Conservation (phyloP, 2,329 filamentous ascomycete genomes). For the Dactylellina drechsleri region DNA sequence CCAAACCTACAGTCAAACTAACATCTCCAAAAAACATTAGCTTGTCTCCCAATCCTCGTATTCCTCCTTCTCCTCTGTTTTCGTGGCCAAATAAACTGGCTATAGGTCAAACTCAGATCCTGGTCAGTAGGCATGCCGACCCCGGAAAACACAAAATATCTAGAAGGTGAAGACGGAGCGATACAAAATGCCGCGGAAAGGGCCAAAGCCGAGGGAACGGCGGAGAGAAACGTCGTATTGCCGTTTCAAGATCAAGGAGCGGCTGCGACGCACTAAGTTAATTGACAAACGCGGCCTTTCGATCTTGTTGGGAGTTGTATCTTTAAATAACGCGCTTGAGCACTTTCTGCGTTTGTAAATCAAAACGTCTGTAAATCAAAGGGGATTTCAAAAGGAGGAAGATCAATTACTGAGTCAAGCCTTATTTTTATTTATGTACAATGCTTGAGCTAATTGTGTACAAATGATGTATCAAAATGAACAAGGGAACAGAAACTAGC, state of each 20-base stretch:
- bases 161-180: slow-evolving; percentile 2
- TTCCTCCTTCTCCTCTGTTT: slow-evolving; percentile 28
- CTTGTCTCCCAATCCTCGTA: slow-evolving; percentile 22
- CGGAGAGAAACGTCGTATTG: slow-evolving; percentile 31
- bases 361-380: too few species aligned
- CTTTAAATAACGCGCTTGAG: too few species aligned
- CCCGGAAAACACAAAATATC: slow-evolving; percentile 15
- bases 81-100: slow-evolving; percentile 19
- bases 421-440: too few species aligned
- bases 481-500: too few species aligned
- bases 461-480: too few species aligned
- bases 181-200: slow-evolving; percentile 18
- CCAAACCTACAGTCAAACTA: neutral
- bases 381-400: too few species aligned
- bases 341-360: too few species aligned
- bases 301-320: too few species aligned
- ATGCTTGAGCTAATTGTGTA: too few species aligned
- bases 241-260: slow-evolving; percentile 37
- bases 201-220: slow-evolving; percentile 35
- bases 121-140: slow-evolving; percentile 33
- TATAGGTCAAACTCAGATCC: slow-evolving; percentile 33
- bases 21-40: neutral
- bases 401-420: too few species aligned
- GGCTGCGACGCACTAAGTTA: neutral
- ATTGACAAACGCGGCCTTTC: too few species aligned